Conservation (phyloP, 2,329 filamentous ascomycete species). For the Cryphonectria naterciae region DNA sequence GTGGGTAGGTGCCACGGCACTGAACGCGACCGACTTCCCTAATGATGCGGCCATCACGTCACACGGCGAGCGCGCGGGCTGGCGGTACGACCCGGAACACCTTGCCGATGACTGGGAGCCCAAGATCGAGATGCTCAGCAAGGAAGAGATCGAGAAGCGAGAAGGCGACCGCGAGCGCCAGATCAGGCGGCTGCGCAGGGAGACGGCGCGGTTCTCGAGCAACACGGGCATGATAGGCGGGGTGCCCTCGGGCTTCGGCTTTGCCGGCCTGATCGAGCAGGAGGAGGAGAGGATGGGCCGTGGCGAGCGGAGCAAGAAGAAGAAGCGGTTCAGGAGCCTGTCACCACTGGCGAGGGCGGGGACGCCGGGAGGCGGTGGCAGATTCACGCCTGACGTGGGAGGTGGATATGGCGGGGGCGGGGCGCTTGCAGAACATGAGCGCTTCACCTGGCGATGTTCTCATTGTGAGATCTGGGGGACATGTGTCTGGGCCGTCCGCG, state of each 20-base stretch:
- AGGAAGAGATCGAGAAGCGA: constrained; percentile 96
- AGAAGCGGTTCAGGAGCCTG: constrained; percentile 85
- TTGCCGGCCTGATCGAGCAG: constrained; percentile 56
- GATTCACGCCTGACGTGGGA: constrained; percentile 81
- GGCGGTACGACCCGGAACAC: constrained; percentile 93
- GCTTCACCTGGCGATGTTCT: constrained; percentile 81
- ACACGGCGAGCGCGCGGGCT: constrained; percentile 64
- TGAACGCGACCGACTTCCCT: constrained; percentile 72
- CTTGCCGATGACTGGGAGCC: constrained; percentile 85
- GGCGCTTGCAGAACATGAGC: constrained; percentile 75
- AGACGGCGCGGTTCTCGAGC: constrained; percentile 90
- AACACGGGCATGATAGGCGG: constrained; percentile 80
- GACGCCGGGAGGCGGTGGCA: constrained; percentile 65
- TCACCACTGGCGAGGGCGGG: constrained; percentile 74
- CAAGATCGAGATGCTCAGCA: constrained; percentile 79
- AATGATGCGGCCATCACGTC: constrained; percentile 74
- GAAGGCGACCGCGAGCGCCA: constrained; percentile 94
- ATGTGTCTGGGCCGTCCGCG: constrained; percentile 91
- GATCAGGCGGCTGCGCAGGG: constrained; percentile 80
- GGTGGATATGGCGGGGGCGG: constrained; percentile 70
- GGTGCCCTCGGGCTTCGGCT: constrained; percentile 61
- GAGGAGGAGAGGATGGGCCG: constrained; percentile 86
- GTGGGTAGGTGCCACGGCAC: constrained; percentile 46
- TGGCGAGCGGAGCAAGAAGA: constrained; percentile 93
- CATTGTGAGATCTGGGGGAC: constrained; percentile 89